A percentile compares a stretch with the other conserved stretches of the same genome.
phyloP scores from a whole-genome alignment of 2,329 filamentous ascomycete genomes.

The Alternaria burnsii region DNA sequence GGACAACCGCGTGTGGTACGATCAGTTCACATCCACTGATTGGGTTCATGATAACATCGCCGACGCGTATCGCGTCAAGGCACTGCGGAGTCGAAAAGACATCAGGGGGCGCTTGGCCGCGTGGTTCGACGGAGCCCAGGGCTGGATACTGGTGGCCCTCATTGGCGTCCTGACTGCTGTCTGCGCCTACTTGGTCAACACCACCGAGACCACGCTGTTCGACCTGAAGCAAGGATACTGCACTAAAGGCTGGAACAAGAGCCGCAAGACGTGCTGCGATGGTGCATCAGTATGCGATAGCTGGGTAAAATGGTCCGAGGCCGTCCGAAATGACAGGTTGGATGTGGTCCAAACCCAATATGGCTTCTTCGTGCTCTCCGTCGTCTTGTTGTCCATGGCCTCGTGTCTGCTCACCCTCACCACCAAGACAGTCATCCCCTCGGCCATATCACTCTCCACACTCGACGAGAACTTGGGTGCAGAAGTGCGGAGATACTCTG shows the following conservation, averaged over 20 bases:
- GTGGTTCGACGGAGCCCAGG: slow-evolving; percentile 86
- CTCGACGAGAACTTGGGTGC: slow-evolving; percentile 93
- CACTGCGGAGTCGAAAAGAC: slow-evolving; percentile 81
- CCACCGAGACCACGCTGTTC: slow-evolving; percentile 85
- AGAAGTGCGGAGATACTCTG: slow-evolving; percentile 46
- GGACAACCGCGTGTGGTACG: slow-evolving; percentile 96
- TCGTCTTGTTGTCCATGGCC: slow-evolving; percentile 72
- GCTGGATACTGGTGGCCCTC: slow-evolving; percentile 91
- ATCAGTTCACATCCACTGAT: slow-evolving; percentile 96
- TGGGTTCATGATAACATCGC: slow-evolving; percentile 99
- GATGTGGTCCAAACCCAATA: slow-evolving; percentile 75
- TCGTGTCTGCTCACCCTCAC: slow-evolving; percentile 83
- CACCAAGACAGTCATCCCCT: slow-evolving; percentile 95
- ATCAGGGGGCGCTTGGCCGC: slow-evolving; percentile 80
- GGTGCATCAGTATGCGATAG: slow-evolving; percentile 63
- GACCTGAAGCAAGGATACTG: slow-evolving; percentile 95
- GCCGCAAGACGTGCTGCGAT: slow-evolving; percentile 72
- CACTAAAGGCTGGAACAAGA: slow-evolving; percentile 71
- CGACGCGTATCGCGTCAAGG: slow-evolving; percentile 88
- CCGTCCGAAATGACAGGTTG: slow-evolving; percentile 59
- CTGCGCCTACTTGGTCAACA: slow-evolving; percentile 87
- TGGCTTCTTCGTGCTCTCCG: slow-evolving; percentile 75
- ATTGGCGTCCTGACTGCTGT: slow-evolving; percentile 86
- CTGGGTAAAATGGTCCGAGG: slow-evolving; percentile 73
- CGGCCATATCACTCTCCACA: slow-evolving; percentile 83